Evolutionary conservation across 345 rosid genomes (phyloP).

Genomic region (Noccaea caerulescens): DNA sequence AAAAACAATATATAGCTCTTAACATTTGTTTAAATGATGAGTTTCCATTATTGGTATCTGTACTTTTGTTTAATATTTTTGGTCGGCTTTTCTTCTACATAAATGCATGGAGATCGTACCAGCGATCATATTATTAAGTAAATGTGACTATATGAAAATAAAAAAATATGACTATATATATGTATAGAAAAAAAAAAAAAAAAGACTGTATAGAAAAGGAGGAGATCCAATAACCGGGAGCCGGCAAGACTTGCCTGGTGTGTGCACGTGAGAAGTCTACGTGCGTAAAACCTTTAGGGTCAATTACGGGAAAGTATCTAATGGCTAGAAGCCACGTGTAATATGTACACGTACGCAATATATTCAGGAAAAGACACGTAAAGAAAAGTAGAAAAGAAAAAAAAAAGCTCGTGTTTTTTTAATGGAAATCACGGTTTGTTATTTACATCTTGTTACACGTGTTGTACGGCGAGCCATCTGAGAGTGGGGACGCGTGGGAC

Average conservation of each 20-base stretch:
- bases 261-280: constrained; percentile 11
- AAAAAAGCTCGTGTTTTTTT: neutral
- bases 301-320: constrained; percentile 5
- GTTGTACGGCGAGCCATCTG: neutral
- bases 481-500: constrained; percentile 34
- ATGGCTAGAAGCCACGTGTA: constrained; percentile 2
- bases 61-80: constrained; percentile 28
- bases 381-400: neutral
- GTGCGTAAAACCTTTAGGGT: neutral
- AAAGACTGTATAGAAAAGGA: too few species aligned
- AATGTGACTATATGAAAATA: too few species aligned
- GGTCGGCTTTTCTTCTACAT: constrained; percentile 30
- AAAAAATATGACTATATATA: too few species aligned
- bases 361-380: neutral
- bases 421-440: constrained; percentile 23
- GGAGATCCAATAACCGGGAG: neutral
- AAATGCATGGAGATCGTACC: constrained; percentile 17
- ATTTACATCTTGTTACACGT: constrained; percentile 12
- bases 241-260: constrained; percentile 10
- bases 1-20: constrained; percentile 18
- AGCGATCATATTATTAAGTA: neutral
- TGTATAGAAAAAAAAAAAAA: too few species aligned
- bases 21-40: constrained; percentile 31
- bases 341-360: neutral
- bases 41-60: constrained; percentile 42